Base-by-base conservation (phyloP, 106 monocot species). In the Dactylorhiza incarnata region DNA sequence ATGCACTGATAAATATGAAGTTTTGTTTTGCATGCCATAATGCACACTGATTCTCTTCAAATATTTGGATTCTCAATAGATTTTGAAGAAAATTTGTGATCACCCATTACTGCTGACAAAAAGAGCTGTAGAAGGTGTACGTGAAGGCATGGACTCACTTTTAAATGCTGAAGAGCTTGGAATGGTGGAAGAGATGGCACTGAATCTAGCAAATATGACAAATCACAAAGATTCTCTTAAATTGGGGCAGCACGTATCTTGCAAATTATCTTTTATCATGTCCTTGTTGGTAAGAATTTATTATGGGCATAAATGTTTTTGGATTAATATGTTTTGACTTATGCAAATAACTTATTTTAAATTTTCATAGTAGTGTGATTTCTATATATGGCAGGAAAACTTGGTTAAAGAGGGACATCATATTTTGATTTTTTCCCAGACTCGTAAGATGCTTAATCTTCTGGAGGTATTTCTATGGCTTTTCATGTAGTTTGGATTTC, bases 51-150 rank as follows among this genome's bases (percentile, higher is more conserved):
- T 50, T 7, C 14, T 16, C 26, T 66, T 48, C 20, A 5, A 11
- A 69, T 45, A 16, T 69, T n/a, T 19, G 13, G 3, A 48, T 22
- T 73, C 84, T 49, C 10, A 75, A 48, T 79, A 99, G 99, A 88
- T 99, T 78, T 78, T 99, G 72, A 99, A 99, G 81, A 99, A 99
- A 85, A 99, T 99, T 81, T 99, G 99, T 78, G 99, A 99, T 77
- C 97, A 99, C 50, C 97, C 97, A 45, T 72, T 88, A 50, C 86
- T 94, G 77, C 81, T 99, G 76, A 99, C 99, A 51, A 94, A 88
- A 82, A 86, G 79, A 84, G 94, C 84, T 47, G 94, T 94, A 48
- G 94, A 99, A 82, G 99, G 91, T 74, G 85, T 99, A 44, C 84
- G 94, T 73, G 99, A 99, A 77, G 99, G 99, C 58, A 94, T 99